These are phyloP conservation scores for Nissolia schottii DNA, from an alignment of 306 rosid species.

Conservation along the genomic window DNA sequence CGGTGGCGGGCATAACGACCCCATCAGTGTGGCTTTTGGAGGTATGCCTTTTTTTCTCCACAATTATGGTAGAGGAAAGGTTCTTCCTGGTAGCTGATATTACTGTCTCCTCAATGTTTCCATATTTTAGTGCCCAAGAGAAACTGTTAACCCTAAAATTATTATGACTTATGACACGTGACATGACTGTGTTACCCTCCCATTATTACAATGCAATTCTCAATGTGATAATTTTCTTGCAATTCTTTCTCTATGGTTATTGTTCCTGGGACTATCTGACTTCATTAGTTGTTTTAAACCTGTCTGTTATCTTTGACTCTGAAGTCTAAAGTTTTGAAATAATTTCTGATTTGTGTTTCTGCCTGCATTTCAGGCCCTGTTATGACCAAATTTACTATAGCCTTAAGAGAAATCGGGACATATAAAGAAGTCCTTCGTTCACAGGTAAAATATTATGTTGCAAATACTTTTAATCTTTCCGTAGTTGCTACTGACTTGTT, in stretches of 20 bases:
- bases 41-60: constrained; percentile 39
- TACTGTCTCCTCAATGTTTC: background rate
- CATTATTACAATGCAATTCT: background rate
- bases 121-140: background rate
- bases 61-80: background rate
- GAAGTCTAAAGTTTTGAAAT: constrained; percentile 5
- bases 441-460: constrained; percentile 54
- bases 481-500: constrained; percentile 19
- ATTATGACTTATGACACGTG: background rate
- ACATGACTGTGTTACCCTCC: background rate
- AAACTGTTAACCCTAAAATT: background rate
- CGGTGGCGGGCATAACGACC: constrained; percentile 99
- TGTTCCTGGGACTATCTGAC: background rate
- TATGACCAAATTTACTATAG: constrained; percentile 98
- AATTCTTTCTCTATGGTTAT: background rate
- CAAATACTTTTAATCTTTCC: constrained; percentile 7
- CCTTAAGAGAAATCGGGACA: constrained; percentile 97
- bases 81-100: constrained; percentile 3
- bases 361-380: constrained; percentile 69
- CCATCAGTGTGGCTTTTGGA: constrained; percentile 98
- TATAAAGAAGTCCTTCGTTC: constrained; percentile 99
- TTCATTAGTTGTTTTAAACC: constrained; percentile 4
- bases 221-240: constrained; percentile 17
- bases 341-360: constrained; percentile 25
- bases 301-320: constrained; percentile 11